These are phyloP conservation scores for Phialocephala subalpina DNA, from an alignment of 2,329 filamentous ascomycete species.

Conservation along the genomic window DNA sequence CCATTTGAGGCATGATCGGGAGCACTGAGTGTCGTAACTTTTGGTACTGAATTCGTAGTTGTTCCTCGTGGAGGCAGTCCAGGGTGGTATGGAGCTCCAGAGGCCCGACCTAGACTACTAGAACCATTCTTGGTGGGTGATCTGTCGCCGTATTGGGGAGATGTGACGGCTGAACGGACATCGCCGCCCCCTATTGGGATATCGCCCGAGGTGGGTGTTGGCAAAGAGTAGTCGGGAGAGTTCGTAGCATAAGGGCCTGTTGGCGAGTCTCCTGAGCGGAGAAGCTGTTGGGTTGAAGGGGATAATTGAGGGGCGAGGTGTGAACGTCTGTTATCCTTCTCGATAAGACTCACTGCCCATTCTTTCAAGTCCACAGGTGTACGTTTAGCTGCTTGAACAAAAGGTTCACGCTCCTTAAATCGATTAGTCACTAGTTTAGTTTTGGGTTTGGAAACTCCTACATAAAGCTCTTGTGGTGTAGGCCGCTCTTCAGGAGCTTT, in stretches of 20 bases:
- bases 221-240: slow-evolving; percentile 54
- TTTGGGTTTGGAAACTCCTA: slow-evolving; percentile 55
- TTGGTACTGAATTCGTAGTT: slow-evolving; percentile 62
- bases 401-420: slow-evolving; percentile 85
- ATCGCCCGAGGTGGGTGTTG: slow-evolving; percentile 75
- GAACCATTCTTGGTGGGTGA: slow-evolving; percentile 48
- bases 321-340: slow-evolving; percentile 93
- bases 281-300: slow-evolving; percentile 79
- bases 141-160: slow-evolving; percentile 47
- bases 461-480: slow-evolving; percentile 91
- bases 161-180: slow-evolving; percentile 51
- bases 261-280: slow-evolving; percentile 70
- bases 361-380: slow-evolving; percentile 93
- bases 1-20: slow-evolving; percentile 46
- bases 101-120: slow-evolving; percentile 54
- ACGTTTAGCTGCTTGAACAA: slow-evolving; percentile 94
- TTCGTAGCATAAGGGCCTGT: slow-evolving; percentile 48
- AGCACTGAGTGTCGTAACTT: slow-evolving; percentile 49
- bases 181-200: slow-evolving; percentile 71
- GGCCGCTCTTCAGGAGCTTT: slow-evolving; percentile 90
- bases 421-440: not conserved
- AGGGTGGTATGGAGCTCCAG: slow-evolving; percentile 49
- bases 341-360: slow-evolving; percentile 95
- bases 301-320: slow-evolving; percentile 85
- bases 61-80: slow-evolving; percentile 60